These are phyloP conservation scores for Arthrobotrys iridis DNA, from an alignment of 2,329 filamentous ascomycete species.

Conservation along the genomic window DNA sequence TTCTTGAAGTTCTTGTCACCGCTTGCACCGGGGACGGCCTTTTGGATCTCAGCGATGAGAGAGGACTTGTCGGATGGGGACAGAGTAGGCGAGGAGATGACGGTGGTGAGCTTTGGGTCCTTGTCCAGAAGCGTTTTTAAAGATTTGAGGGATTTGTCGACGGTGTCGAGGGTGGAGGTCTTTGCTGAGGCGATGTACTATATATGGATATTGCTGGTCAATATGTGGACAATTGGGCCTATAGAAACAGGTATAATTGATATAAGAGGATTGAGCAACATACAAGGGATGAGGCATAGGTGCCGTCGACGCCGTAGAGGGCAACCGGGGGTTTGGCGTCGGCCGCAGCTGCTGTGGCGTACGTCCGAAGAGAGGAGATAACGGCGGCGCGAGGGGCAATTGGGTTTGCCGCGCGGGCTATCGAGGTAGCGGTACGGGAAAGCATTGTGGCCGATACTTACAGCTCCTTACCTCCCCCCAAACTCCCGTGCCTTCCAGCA, in stretches of 20 bases:
- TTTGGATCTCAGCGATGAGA: conserved; percentile 87
- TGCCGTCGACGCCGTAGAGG: conserved; percentile 95
- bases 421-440: conserved; percentile 48
- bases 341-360: conserved; percentile 66
- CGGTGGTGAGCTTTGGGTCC: conserved; percentile 80
- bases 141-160: conserved; percentile 78
- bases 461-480: no score
- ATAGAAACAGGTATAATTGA: not conserved
- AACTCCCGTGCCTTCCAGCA: no score
- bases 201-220: conserved; percentile 10
- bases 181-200: conserved; percentile 98
- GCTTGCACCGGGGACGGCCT: conserved; percentile 73
- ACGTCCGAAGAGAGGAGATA: conserved; percentile 78
- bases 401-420: conserved; percentile 61
- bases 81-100: conserved; percentile 85
- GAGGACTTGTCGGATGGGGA: conserved; percentile 80
- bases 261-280: conserved; percentile 60
- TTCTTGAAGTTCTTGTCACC: conserved; percentile 86
- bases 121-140: conserved; percentile 78
- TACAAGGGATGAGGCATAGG: conserved; percentile 98
- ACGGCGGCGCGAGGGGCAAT: conserved; percentile 70
- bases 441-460: conserved; percentile 40
- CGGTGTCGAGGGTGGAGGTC: conserved; percentile 81
- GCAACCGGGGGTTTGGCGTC: conserved; percentile 85
- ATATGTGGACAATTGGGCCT: conserved; percentile 1